Evolutionary conservation across 129 eudicot genomes (phyloP).

Genomic region (Tagetes patula): DNA sequence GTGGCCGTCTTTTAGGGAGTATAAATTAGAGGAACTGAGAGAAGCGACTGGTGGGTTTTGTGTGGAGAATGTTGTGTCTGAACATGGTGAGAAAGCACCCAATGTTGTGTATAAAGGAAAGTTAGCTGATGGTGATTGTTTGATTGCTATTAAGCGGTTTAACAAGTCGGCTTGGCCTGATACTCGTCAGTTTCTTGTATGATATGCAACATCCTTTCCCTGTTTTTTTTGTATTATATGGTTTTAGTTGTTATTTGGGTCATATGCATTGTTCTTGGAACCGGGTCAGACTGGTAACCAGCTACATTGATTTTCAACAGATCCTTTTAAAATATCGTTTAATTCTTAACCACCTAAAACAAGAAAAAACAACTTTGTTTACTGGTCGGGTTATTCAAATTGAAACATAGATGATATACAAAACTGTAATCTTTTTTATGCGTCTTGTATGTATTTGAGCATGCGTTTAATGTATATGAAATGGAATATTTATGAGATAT

Average conservation of each 20-base stretch:
- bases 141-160: conserved; percentile 83
- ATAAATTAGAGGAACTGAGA: conserved; percentile 56
- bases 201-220: conserved; percentile 19
- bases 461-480: neutral
- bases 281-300: too few relatives aligned
- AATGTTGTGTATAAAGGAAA: conserved; percentile 86
- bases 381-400: neutral
- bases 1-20: conserved; percentile 49
- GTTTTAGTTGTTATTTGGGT: conserved; percentile 3
- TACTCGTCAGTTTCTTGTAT: conserved; percentile 73
- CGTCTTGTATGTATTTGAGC: neutral
- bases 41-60: conserved; percentile 64
- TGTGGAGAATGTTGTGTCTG: conserved; percentile 75
- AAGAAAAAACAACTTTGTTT: too few relatives aligned
- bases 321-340: too few relatives aligned
- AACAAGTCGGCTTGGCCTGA: conserved; percentile 94
- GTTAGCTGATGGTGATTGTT: conserved; percentile 50
- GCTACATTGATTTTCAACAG: too few relatives aligned
- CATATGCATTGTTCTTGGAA: neutral
- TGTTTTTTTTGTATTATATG: neutral
- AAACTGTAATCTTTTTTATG: conserved; percentile 2
- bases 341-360: too few relatives aligned
- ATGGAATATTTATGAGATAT: conserved; percentile 12
- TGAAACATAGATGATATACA: neutral
- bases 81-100: conserved; percentile 86